Evolutionary conservation across 495 filamentous ascomycete species (phyloP).

Genomic region (Hypoxylon subgilvum): DNA sequence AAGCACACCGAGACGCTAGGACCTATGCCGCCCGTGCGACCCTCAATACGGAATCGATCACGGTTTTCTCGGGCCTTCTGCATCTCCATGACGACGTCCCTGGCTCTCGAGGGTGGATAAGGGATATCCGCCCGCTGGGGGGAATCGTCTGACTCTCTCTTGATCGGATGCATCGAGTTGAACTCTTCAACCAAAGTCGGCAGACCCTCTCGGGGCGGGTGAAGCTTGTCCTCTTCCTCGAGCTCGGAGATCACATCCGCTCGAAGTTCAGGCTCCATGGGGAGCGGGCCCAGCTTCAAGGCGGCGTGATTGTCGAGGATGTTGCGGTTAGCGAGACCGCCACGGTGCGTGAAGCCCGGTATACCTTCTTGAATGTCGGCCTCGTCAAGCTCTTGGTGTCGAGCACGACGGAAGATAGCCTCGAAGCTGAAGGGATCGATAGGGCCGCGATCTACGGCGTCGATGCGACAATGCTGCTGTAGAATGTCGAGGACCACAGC

Average conservation of each 20-base stretch:
- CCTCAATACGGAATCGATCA: conserved; percentile 83
- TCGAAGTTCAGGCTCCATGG: conserved; percentile 77
- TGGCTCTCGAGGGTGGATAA: conserved; percentile 79
- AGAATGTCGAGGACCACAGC: conserved; percentile 75
- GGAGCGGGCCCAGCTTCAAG: conserved; percentile 78
- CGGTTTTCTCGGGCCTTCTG: conserved; percentile 93
- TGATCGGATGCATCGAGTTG: conserved; percentile 77
- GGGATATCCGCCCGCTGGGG: conserved; percentile 79
- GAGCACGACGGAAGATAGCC: conserved; percentile 69
- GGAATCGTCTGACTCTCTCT: conserved; percentile 85
- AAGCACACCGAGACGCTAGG: conserved; percentile 85
- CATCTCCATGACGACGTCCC: conserved; percentile 92
- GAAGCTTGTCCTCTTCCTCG: conserved; percentile 74
- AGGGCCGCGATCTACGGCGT: conserved; percentile 73
- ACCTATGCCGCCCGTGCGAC: conserved; percentile 78
- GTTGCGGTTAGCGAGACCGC: conserved; percentile 79
- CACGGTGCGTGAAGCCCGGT: conserved; percentile 73
- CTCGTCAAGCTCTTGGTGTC: conserved; percentile 62
- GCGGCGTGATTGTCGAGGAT: conserved; percentile 61
- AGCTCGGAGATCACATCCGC: conserved; percentile 83
- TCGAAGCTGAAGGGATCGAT: conserved; percentile 82
- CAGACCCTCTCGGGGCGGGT: conserved; percentile 70
- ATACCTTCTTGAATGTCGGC: conserved; percentile 91
- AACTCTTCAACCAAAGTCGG: conserved; percentile 75
- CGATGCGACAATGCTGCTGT: conserved; percentile 73